These are phyloP conservation scores for Lipomyces yamanashiensis DNA, from an alignment of 805 yeast species.

Conservation along the genomic window DNA sequence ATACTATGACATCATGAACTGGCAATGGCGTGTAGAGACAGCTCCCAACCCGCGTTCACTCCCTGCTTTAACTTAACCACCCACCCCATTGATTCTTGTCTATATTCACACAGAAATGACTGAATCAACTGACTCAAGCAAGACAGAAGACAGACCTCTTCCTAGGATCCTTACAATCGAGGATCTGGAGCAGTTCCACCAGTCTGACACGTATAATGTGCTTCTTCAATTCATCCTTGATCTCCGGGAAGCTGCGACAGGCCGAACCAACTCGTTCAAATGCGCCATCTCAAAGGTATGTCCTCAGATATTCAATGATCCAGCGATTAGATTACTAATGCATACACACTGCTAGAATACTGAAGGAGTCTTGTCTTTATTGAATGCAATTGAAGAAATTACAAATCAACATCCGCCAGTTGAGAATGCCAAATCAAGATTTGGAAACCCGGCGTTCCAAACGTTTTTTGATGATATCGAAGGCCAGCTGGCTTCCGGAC, in stretches of 20 bases:
- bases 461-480: slow-evolving; percentile 75
- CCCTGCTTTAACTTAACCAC: too few species aligned
- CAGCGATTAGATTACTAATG: background rate
- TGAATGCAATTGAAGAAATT: slow-evolving; percentile 54
- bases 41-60: too few species aligned
- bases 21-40: too few species aligned
- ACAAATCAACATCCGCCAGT: slow-evolving; percentile 65
- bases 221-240: slow-evolving; percentile 59
- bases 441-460: slow-evolving; percentile 88
- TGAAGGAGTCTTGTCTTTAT: background rate
- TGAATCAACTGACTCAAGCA: background rate
- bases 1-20: too few species aligned
- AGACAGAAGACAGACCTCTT: background rate
- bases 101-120: background rate
- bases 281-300: slow-evolving; percentile 47
- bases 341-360: background rate
- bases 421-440: slow-evolving; percentile 71
- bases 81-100: background rate
- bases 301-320: background rate
- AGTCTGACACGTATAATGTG: slow-evolving; percentile 55
- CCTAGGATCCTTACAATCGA: slow-evolving; percentile 52
- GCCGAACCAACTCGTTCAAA: slow-evolving; percentile 58
- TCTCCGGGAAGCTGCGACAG: slow-evolving; percentile 68
- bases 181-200: slow-evolving; percentile 68
- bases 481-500: slow-evolving; percentile 13